Conservation (phyloP, 2,329 filamentous ascomycete genomes). For the Fusarium hostae region DNA sequence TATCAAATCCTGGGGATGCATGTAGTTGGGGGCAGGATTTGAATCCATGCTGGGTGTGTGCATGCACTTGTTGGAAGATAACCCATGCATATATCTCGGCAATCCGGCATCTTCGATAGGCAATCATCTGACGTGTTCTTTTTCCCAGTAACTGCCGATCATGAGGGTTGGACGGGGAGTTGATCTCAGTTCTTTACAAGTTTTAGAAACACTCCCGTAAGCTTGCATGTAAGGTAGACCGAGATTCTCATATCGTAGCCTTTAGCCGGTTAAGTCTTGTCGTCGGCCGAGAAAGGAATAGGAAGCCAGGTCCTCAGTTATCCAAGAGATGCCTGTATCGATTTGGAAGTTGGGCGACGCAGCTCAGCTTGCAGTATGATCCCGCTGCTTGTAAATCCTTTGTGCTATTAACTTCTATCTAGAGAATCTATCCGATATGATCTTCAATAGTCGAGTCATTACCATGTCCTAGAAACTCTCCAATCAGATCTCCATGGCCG, state of each 20-base stretch:
- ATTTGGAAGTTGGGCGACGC: too few species aligned
- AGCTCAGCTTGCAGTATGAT: too few species aligned
- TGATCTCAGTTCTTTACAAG: neutral
- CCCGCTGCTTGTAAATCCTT: too few species aligned
- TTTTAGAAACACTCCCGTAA: neutral
- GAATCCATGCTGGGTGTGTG: neutral
- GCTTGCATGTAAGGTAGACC: rapidly evolving
- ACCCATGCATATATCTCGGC: neutral
- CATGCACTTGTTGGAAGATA: neutral
- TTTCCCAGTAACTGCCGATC: rapidly evolving
- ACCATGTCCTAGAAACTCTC: neutral
- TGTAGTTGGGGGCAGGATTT: neutral
- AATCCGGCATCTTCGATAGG: neutral
- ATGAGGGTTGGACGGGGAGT: rapidly evolving
- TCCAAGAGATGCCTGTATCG: too few species aligned
- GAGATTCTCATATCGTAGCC: rapidly evolving
- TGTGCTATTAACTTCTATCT: rapidly evolving
- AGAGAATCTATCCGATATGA: neutral
- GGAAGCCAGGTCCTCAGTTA: too few species aligned
- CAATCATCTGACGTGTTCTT: neutral
- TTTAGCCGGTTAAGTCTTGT: too few species aligned
- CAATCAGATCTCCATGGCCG: neutral
- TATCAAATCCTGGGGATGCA: too few species aligned
- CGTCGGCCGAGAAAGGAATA: too few species aligned
- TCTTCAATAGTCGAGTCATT: neutral